phyloP scores from a whole-genome alignment of 257 asterid genomes.

The Penstemon barbatus region DNA sequence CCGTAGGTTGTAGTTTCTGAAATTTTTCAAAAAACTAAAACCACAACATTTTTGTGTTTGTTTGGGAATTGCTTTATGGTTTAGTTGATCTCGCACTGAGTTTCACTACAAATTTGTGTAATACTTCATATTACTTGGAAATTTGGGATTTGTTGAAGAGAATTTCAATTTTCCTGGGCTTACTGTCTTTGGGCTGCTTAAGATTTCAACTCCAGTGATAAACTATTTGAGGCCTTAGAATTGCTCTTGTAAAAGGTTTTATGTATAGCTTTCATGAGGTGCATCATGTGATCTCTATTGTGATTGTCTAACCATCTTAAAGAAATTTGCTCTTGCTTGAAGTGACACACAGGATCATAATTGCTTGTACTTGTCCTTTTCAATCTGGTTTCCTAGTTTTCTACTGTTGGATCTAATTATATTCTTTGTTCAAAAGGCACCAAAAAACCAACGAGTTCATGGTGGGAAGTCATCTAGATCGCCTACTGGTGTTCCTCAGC shows the following conservation, averaged over 20 bases:
- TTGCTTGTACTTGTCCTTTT: conserved; percentile 3
- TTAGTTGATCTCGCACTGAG: not conserved
- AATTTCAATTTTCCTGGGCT: not conserved
- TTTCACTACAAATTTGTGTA: not conserved
- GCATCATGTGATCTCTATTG: conserved; percentile 3
- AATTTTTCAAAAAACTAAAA: not conserved
- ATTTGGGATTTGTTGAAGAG: not conserved
- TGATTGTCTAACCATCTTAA: conserved; percentile 8
- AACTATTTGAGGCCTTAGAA: conserved; percentile 1
- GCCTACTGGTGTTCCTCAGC: conserved; percentile 71
- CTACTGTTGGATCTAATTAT: not conserved
- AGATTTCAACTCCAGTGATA: not conserved
- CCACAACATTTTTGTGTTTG: not conserved
- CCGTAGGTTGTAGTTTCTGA: not conserved
- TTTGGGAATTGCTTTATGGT: conserved; percentile 1
- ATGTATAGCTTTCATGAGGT: conserved; percentile 10
- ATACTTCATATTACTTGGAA: not conserved
- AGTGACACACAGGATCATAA: not conserved
- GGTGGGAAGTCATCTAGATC: conserved; percentile 94
- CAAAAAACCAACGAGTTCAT: conserved; percentile 88
- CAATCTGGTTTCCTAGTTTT: not conserved
- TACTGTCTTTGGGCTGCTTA: not conserved
- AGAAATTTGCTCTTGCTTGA: not conserved
- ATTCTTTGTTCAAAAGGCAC: conserved; percentile 56
- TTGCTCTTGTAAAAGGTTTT: not conserved